Base-by-base conservation (phyloP, 305 asterid species). In the Fraxinus floribunda region DNA sequence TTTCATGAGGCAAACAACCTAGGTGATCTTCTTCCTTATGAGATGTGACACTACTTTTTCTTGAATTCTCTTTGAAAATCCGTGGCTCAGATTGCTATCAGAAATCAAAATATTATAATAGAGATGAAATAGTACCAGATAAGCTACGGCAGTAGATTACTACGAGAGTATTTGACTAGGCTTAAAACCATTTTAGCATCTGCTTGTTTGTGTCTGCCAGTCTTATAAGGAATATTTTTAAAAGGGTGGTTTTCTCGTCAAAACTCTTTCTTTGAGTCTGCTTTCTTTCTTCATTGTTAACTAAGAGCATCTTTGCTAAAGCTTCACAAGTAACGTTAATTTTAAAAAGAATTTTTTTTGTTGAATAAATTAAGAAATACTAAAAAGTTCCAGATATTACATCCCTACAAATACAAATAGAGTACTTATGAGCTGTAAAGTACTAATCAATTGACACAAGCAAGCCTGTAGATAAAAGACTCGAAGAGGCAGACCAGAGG, bases 91-190 rank as follows among this genome's bases (percentile, higher is more conserved):
- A 35, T 22, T 78, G 82, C 77, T 77, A 36, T 82, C 38, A 77
- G 77, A 66, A 49, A 13, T 76, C 76, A 44, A 32, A 1, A 68
- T n/a, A 75, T 80, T 84, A 22, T 85, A 77, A 87, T 29, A 78
- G 7, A 20, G 36, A 39, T 60, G 2, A 20, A 38, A 4, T 18
- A 34, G 36, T 26, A 44, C 78, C 46, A 41, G 81, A 66, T 26
- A 18, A 62, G 49, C 39, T 32, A 57, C 15, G 30, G 13, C 29
- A 60, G 30, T 20, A 82, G 36, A 24, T 20, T 83, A 86, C 76
- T 81, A 84, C 2, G 88, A 90, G 10, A 88, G 88, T 79, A 83
- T 82, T 2, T 32, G 30, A 8, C 71, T 62, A 57, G 64, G 64
- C 64, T 16, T 16, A 52, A 52, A 52, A 16, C 64, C 64, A 52